Conservation (phyloP, 1,139 yeast species). For the Meyerozyma smithsonii region DNA sequence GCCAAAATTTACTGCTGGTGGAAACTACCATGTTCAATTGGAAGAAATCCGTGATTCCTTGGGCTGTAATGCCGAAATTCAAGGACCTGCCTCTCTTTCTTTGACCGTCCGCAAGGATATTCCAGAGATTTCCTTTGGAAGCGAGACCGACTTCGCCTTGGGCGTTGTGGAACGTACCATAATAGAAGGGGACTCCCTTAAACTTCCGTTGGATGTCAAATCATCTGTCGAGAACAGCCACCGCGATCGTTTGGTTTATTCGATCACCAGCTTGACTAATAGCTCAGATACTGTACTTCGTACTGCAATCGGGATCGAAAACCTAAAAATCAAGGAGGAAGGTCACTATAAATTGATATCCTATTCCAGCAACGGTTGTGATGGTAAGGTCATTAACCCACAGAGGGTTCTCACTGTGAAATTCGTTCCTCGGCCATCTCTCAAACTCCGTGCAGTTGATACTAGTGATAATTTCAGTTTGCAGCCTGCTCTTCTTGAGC, state of each 20-base stretch:
- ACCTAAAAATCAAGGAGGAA: slow-evolving; percentile 45
- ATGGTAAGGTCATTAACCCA: slow-evolving; percentile 45
- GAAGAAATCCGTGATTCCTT: slow-evolving; percentile 66
- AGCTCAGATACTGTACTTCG: slow-evolving; percentile 21
- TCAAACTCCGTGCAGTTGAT: slow-evolving; percentile 19
- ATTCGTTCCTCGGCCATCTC: slow-evolving; percentile 55
- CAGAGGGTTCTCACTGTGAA: slow-evolving; percentile 37
- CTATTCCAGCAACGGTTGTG: slow-evolving; percentile 64
- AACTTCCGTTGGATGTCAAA: slow-evolving; percentile 50
- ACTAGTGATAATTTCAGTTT: slow-evolving; percentile 16
- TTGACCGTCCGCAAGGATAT: slow-evolving; percentile 63
- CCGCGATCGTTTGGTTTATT: slow-evolving; percentile 25
- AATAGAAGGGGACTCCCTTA: slow-evolving; percentile 57
- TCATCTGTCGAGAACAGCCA: slow-evolving; percentile 25
- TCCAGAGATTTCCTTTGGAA: slow-evolving; percentile 37
- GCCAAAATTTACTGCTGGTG: slow-evolving; percentile 58
- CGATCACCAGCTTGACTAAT: slow-evolving; percentile 16
- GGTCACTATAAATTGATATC: slow-evolving; percentile 62
- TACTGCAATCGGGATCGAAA: slow-evolving; percentile 26
- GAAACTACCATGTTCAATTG: slow-evolving; percentile 60
- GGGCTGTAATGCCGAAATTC: slow-evolving; percentile 63
- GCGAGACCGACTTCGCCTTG: slow-evolving; percentile 6
- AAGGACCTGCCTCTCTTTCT: slow-evolving; percentile 49
- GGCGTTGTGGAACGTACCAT: slow-evolving; percentile 26
- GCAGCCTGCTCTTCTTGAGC: slow-evolving; percentile 19